Conservation (phyloP, 306 rosid genomes). For the Fagus crenata region DNA sequence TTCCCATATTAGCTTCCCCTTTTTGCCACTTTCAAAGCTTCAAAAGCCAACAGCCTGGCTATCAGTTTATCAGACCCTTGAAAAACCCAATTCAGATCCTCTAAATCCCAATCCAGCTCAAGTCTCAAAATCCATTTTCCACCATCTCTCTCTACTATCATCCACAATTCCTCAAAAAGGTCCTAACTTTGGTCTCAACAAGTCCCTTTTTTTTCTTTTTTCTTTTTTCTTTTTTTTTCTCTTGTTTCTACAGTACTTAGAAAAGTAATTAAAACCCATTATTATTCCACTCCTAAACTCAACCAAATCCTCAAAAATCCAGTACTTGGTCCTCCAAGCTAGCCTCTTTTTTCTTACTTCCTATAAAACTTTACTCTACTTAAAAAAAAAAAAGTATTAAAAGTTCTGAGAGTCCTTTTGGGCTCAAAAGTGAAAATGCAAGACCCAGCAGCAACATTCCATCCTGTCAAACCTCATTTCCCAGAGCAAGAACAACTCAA, state of each 20-base stretch:
- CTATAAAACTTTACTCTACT: too few relatives aligned
- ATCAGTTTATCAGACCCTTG: neutral
- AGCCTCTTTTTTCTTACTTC: neutral
- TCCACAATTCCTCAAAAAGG: neutral
- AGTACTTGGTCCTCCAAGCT: slow-evolving; percentile 6
- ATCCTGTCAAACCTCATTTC: slow-evolving; percentile 58
- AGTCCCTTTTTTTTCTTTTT: neutral
- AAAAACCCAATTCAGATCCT: slow-evolving; percentile 28
- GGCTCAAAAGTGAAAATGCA: slow-evolving; percentile 48
- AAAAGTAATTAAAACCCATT: neutral
- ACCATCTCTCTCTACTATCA: neutral
- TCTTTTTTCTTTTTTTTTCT: too few relatives aligned
- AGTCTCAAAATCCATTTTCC: neutral
- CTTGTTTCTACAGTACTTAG: too few relatives aligned
- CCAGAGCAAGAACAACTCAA: slow-evolving; percentile 87
- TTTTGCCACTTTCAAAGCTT: slow-evolving; percentile 36
- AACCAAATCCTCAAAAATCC: slow-evolving; percentile 12
- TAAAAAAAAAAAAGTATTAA: neutral
- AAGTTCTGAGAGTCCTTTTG: neutral
- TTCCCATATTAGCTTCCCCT: slow-evolving; percentile 9
- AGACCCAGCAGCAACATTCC: slow-evolving; percentile 52
- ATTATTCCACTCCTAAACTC: neutral
- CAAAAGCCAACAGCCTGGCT: slow-evolving; percentile 14
- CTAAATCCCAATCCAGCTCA: slow-evolving; percentile 2
- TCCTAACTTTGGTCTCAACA: neutral